Conservation (phyloP, 176 grass and related monocot species). For the Themeda triandra region DNA sequence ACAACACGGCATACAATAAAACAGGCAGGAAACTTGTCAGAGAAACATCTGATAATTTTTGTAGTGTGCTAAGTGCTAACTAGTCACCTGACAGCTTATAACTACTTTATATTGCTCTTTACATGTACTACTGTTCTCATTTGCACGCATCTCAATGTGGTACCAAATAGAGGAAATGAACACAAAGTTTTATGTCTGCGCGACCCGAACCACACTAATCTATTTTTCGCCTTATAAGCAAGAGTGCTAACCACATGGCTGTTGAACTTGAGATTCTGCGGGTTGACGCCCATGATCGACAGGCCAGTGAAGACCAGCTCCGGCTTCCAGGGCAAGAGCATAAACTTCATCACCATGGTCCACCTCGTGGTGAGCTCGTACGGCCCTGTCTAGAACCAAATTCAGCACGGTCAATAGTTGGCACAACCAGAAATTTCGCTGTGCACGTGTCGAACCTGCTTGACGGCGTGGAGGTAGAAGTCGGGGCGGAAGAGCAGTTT, state of each 20-base stretch:
- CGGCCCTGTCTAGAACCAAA: conserved; percentile 80
- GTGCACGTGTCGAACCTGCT: conserved; percentile 64
- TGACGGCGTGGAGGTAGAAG: conserved; percentile 64
- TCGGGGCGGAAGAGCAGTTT: conserved; percentile 74
- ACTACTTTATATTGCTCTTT: background rate
- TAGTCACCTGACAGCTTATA: background rate
- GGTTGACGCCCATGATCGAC: no score
- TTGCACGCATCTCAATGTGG: no score
- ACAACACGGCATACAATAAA: background rate
- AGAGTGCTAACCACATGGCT: no score
- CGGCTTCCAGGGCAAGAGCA: no score
- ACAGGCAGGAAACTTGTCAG: background rate
- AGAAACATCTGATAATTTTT: background rate
- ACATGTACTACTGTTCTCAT: background rate
- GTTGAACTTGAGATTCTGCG: no score
- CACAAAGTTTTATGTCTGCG: no score
- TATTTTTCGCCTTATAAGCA: no score
- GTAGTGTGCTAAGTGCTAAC: background rate
- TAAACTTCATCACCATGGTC: no score
- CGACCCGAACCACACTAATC: no score
- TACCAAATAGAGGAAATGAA: no score
- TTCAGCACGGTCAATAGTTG: background rate
- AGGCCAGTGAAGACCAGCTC: no score
- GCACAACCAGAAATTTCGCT: background rate
- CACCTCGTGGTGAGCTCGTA: conserved; percentile 88